Evolutionary conservation across 208 protist genomes (phyloP).

Genomic region (Wallacemonas collosoma): DNA sequence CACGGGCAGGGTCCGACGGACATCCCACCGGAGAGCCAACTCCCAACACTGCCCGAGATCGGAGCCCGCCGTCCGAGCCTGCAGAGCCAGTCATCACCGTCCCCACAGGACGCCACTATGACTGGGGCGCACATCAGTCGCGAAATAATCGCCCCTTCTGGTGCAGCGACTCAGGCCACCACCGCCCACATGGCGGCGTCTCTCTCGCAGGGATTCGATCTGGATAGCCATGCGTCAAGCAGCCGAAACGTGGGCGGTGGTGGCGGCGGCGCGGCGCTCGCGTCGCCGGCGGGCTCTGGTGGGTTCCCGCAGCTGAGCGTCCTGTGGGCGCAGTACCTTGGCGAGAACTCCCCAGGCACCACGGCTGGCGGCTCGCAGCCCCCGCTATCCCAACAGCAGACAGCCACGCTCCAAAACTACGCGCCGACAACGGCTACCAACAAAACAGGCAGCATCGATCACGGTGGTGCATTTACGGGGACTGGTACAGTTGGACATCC

Average conservation of each 20-base stretch:
- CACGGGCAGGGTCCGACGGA: neutral
- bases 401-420: neutral
- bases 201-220: neutral
- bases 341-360: neutral
- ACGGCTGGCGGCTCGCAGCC: neutral
- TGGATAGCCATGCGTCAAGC: neutral
- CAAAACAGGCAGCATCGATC: neutral
- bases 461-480: neutral
- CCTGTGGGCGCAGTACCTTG: constrained; percentile 44
- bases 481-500: neutral
- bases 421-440: neutral
- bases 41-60: constrained; percentile 7
- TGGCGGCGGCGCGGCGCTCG: neutral
- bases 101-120: constrained; percentile 1
- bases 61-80: constrained; percentile 2
- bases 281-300: neutral
- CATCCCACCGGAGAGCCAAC: neutral
- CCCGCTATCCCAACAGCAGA: neutral
- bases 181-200: neutral
- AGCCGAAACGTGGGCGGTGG: neutral
- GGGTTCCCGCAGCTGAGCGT: constrained; percentile 36
- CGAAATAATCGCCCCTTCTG: neutral
- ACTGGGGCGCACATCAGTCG: neutral
- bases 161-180: neutral
- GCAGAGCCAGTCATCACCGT: neutral